Percentiles rank a stretch among this genome's conserved stretches.
Evolutionary conservation across 2,329 filamentous ascomycete species (phyloP).

Genomic region (Rhinocladiella similis): DNA sequence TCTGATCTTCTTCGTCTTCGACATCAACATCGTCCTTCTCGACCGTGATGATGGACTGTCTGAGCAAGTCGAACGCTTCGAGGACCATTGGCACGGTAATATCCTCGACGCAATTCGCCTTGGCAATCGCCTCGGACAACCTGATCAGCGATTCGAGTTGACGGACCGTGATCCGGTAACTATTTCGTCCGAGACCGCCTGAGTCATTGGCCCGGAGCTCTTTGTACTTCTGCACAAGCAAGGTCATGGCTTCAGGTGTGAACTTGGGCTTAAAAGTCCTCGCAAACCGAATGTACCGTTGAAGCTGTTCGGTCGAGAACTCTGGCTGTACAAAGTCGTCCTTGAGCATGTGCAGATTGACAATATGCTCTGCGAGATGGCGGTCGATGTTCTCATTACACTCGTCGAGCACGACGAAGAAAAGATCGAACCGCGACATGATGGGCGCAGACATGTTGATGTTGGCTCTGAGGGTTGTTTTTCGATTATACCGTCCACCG

Average conservation of each 20-base stretch:
- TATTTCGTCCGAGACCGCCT: slow-evolving; percentile 89
- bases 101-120: slow-evolving; percentile 93
- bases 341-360: slow-evolving; percentile 86
- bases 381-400: slow-evolving; percentile 91
- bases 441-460: slow-evolving; percentile 99
- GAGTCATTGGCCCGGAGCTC: slow-evolving; percentile 90
- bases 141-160: slow-evolving; percentile 96
- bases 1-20: slow-evolving; percentile 68
- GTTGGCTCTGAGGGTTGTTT: slow-evolving; percentile 87
- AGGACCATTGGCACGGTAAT: slow-evolving; percentile 81
- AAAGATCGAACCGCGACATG: slow-evolving; percentile 98
- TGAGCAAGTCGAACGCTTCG: slow-evolving; percentile 86
- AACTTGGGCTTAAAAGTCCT: slow-evolving; percentile 93
- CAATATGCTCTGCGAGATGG: slow-evolving; percentile 91
- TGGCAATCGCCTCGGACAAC: slow-evolving; percentile 94
- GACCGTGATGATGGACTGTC: slow-evolving; percentile 94
- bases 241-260: slow-evolving; percentile 78
- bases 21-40: slow-evolving; percentile 97
- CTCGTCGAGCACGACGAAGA: slow-evolving; percentile 96
- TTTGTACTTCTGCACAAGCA: slow-evolving; percentile 91
- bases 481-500: slow-evolving; percentile 94
- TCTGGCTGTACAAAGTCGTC: slow-evolving; percentile 90
- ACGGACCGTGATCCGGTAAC: slow-evolving; percentile 94
- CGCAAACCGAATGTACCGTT: slow-evolving; percentile 96
- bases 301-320: slow-evolving; percentile 92